Percentiles rank a stretch among this genome's conserved stretches.
phyloP scores from a whole-genome alignment of 768 basidiomycete species.

The Mycena olivaceomarginata region DNA sequence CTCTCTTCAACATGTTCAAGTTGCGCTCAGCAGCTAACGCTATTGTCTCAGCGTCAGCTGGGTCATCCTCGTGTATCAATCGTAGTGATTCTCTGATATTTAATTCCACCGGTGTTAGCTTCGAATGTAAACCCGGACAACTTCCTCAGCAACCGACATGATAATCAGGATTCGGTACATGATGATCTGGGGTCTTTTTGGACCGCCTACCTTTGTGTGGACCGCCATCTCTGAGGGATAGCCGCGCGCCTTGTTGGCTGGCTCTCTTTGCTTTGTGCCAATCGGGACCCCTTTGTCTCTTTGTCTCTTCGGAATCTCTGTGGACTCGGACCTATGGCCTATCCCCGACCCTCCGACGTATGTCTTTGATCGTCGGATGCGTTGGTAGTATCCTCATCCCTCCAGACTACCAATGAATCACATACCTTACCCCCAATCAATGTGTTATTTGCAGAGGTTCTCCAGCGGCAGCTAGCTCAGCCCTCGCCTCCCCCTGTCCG shows the following conservation, averaged over 20 bases:
- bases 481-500: conserved; percentile 35
- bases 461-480: conserved; percentile 37
- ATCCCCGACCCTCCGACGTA: conserved; percentile 29
- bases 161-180: conserved; percentile 28
- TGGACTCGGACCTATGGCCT: conserved; percentile 15
- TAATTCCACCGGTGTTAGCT: conserved; percentile 10
- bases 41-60: background rate
- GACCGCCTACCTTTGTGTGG: conserved; percentile 8
- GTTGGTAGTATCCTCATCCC: conserved; percentile 9
- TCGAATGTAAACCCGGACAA: conserved; percentile 8
- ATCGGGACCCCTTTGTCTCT: conserved; percentile 22
- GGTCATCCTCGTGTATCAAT: background rate
- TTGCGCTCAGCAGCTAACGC: background rate
- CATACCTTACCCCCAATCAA: conserved; percentile 39
- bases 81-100: background rate
- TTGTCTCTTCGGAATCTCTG: background rate
- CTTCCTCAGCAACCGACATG: conserved; percentile 21
- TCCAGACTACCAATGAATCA: conserved; percentile 16
- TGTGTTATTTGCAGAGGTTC: conserved; percentile 43
- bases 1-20: too few relatives aligned
- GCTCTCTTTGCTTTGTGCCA: conserved; percentile 13
- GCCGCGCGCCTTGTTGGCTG: conserved; percentile 10
- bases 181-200: conserved; percentile 26
- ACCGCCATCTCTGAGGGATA: conserved; percentile 1
- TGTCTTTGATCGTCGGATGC: conserved; percentile 24